Evolutionary conservation across 2,329 filamentous ascomycete species (phyloP).

Genomic region (Ophioceras dolichostomum): DNA sequence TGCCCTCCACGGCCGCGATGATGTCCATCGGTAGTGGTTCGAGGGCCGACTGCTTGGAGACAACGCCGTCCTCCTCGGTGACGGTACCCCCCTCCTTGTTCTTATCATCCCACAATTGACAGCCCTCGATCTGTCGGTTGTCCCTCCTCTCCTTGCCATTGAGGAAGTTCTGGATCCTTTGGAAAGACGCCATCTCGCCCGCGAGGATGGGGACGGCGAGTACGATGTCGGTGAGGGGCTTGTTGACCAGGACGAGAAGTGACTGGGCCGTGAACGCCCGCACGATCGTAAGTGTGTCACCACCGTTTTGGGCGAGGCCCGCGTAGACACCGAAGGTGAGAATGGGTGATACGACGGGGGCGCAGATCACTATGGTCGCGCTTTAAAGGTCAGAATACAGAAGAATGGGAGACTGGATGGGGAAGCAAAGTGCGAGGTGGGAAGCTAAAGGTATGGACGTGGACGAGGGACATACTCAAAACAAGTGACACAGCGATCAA

Average conservation of each 20-base stretch:
- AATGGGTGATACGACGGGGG: background rate
- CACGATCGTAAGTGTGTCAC: constrained; percentile 4
- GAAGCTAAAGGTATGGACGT: background rate
- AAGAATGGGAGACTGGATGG: too few relatives aligned
- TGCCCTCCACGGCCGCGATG: background rate
- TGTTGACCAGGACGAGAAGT: constrained; percentile 6
- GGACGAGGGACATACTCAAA: background rate
- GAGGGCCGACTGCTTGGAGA: background rate
- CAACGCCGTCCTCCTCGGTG: background rate
- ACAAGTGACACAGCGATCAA: background rate
- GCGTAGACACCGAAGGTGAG: background rate
- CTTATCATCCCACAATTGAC: too few relatives aligned
- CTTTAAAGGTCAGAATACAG: background rate
- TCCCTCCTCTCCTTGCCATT: constrained; percentile 6
- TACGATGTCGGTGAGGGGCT: constrained; percentile 6
- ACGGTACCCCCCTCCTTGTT: background rate
- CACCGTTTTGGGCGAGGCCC: background rate
- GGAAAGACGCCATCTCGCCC: constrained; percentile 6
- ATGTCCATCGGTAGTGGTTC: background rate
- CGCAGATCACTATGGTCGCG: background rate
- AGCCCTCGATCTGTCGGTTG: constrained; percentile 2
- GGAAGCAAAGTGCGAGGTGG: too few relatives aligned
- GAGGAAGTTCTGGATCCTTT: constrained; percentile 8
- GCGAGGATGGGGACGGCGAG: constrained; percentile 6
- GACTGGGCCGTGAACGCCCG: constrained; percentile 6